These are phyloP conservation scores for Brassica juncea DNA, from an alignment of 345 rosid genomes.

Conservation along the genomic window DNA sequence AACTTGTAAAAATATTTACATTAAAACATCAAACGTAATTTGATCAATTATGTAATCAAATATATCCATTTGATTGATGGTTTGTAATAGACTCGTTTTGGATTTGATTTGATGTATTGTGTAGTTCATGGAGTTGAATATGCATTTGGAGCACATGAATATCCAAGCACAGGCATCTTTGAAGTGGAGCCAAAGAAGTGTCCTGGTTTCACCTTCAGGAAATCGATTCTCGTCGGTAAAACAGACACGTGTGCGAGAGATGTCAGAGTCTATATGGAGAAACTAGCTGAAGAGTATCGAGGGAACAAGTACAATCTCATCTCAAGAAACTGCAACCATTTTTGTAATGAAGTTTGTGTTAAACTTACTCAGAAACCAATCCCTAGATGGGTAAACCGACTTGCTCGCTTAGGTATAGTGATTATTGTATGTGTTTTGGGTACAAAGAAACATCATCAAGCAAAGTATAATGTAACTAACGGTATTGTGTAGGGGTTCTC, in stretches of 20 bases:
- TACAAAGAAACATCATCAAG: no score
- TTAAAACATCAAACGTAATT: background rate
- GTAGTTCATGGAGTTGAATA: constrained; percentile 87
- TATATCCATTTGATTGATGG: no score
- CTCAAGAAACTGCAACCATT: constrained; percentile 91
- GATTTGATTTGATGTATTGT: background rate
- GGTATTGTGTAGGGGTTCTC: constrained; percentile 37
- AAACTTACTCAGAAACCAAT: constrained; percentile 70
- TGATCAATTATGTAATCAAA: background rate
- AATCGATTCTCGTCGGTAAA: constrained; percentile 85
- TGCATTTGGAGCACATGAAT: constrained; percentile 96
- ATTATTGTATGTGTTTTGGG: no score
- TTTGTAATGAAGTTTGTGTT: constrained; percentile 82
- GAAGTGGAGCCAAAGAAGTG: constrained; percentile 91
- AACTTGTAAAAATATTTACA: no score
- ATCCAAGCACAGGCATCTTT: constrained; percentile 75
- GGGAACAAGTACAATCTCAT: constrained; percentile 90
- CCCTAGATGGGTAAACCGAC: constrained; percentile 95
- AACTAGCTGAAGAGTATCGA: constrained; percentile 63
- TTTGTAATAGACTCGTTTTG: background rate
- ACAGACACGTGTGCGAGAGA: constrained; percentile 78
- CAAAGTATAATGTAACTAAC: no score
- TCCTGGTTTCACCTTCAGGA: constrained; percentile 87
- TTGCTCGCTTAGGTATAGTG: constrained; percentile 78
- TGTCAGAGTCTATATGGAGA: constrained; percentile 76